Percentiles rank a stretch among this genome's conserved stretches.
Evolutionary conservation across 768 basidiomycete species (phyloP).

Genomic region (Pulveroboletus ravenelii): DNA sequence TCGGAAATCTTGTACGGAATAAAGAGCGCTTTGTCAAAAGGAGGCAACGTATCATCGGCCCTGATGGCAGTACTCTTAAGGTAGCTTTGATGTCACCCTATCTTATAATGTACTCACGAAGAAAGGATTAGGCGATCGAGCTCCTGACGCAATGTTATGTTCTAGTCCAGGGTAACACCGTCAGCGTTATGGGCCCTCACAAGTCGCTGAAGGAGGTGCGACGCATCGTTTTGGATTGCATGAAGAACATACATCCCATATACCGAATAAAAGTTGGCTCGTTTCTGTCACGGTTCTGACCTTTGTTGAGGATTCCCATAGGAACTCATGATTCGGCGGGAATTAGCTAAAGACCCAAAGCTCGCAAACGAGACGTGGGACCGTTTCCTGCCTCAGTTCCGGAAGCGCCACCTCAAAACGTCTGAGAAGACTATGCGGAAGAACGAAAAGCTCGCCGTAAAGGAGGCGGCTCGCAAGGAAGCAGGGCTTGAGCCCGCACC

Average conservation of each 20-base stretch:
- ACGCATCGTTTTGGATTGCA: constrained; percentile 95
- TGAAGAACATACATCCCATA: constrained; percentile 99
- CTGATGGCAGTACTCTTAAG: constrained; percentile 96
- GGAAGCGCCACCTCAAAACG: constrained; percentile 86
- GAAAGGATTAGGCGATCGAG: constrained; percentile 79
- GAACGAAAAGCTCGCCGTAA: constrained; percentile 62
- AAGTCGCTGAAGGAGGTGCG: constrained; percentile 95
- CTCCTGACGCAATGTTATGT: constrained; percentile 95
- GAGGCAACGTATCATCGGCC: constrained; percentile 93
- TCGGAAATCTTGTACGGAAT: constrained; percentile 89
- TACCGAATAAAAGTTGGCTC: constrained; percentile 87
- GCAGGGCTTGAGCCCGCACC: constrained; percentile 53
- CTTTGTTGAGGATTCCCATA: constrained; percentile 25
- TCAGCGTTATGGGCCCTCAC: constrained; percentile 96
- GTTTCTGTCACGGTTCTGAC: not conserved
- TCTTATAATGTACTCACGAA: not conserved
- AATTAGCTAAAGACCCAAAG: constrained; percentile 97
- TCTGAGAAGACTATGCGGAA: constrained; percentile 92
- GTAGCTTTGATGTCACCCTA: constrained; percentile 35
- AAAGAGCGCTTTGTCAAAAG: constrained; percentile 97
- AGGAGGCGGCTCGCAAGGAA: constrained; percentile 58
- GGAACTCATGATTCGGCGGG: constrained; percentile 98
- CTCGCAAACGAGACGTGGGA: constrained; percentile 94
- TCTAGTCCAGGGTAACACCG: constrained; percentile 96
- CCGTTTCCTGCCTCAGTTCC: constrained; percentile 93